phyloP scores from a whole-genome alignment of 768 basidiomycete genomes.

The Psilocybe subaeruginosa region DNA sequence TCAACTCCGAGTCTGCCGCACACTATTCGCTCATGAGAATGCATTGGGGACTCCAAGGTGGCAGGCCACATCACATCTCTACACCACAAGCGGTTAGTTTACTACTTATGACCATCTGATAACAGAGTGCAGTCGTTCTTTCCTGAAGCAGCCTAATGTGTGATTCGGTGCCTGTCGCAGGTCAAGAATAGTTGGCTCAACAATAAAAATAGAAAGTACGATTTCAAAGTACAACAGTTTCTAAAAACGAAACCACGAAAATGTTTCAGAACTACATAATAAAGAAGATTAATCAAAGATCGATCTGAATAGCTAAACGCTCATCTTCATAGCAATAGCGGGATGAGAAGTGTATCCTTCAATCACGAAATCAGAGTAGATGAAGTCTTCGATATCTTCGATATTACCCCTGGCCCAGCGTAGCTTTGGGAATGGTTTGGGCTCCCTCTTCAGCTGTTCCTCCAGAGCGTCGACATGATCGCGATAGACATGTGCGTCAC shows the following conservation, averaged over 20 bases:
- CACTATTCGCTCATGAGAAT: too few relatives aligned
- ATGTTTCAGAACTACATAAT: neutral
- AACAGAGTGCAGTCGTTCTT: too few relatives aligned
- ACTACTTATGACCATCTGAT: too few relatives aligned
- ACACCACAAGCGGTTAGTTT: too few relatives aligned
- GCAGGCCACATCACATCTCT: too few relatives aligned
- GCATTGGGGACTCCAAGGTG: too few relatives aligned
- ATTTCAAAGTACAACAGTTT: neutral
- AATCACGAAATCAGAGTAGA: slow-evolving; percentile 78
- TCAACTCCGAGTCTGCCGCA: too few relatives aligned
- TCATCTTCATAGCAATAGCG: slow-evolving; percentile 95
- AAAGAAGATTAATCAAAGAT: neutral
- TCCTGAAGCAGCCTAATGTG: neutral
- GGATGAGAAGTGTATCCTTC: slow-evolving; percentile 87
- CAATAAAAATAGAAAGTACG: neutral
- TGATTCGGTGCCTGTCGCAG: neutral
- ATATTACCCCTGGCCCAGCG: slow-evolving; percentile 68
- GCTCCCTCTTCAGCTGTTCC: slow-evolving; percentile 77
- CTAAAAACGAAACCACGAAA: neutral
- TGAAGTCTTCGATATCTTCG: slow-evolving; percentile 79
- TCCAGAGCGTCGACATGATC: slow-evolving; percentile 91
- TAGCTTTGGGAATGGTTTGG: slow-evolving; percentile 83
- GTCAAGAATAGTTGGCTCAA: neutral
- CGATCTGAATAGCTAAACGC: slow-evolving; percentile 50
- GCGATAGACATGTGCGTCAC: slow-evolving; percentile 95